Evolutionary conservation across 1,139 yeast genomes (phyloP), one percentile per base, ranked within the genome.

Genomic region (Arxiozyma telluris): DNA sequence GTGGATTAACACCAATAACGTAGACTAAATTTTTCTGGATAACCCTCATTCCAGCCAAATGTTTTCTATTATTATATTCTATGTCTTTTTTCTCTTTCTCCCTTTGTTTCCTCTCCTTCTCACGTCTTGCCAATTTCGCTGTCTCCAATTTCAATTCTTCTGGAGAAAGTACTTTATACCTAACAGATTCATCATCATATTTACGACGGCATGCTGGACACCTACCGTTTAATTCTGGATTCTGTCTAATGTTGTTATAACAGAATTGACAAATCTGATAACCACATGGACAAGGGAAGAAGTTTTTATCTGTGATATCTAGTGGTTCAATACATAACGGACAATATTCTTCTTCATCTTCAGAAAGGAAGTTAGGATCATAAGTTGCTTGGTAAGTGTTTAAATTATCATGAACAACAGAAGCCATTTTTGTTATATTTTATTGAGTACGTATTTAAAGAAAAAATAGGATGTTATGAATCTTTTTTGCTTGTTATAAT

Each of bases 261-360:
- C 98, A 94, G 68, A 94, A 94, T 76, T 93, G 98, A 71, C 99
- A 94, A 57, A 93, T 88, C 68, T 94, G 98, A 68, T 94, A 94
- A 15, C 98, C 98, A 75, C 99, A 94, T 1, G 98, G 98, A 76
- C 99, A 94, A 7, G 99, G 99, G 70, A 87, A 89, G 78, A 94
- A 94, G 72, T 91, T 89, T 69, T 87, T 88, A 71, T 94, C 98
- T 21, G 96, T 86, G 48, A 91, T 83, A 71, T 93, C 98, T 91
- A 93, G 84, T 69, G 93, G 97, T 72, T 93, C 98, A 66, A 90
- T 94, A 76, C 98, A 93, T 59, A 93, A 80, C 57, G 98, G 98
- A 73, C 95, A 69, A 54, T 62, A 66, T 52, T 69, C 72, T 51
- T 69, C 72, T 54, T 68, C 71, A 47, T 67, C 71, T 47, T 67